Conservation (phyloP, 225 moss, liverwort and hornwort species). For the Marchantia polymorpha region DNA sequence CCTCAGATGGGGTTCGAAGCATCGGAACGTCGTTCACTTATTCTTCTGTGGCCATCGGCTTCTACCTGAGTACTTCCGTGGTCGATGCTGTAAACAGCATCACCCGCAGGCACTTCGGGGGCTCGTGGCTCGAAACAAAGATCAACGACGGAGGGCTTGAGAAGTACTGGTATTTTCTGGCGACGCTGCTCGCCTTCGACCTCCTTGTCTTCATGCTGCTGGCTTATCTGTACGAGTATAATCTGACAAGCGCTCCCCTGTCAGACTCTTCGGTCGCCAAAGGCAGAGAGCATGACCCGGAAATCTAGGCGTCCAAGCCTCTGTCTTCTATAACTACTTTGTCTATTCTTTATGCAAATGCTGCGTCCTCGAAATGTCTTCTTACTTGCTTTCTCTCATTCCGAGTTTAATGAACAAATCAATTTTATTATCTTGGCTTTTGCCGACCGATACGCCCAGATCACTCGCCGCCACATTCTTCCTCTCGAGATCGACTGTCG, state of each 20-base stretch:
- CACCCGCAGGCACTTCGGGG: not conserved
- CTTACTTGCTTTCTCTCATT: no score
- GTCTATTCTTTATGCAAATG: no score
- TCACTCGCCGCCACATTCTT: no score
- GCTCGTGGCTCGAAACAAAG: constrained; percentile 28
- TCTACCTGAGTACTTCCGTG: constrained; percentile 8
- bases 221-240: not conserved
- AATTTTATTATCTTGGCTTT: no score
- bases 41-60: constrained; percentile 31
- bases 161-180: constrained; percentile 27
- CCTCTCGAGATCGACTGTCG: no score
- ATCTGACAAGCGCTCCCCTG: not conserved
- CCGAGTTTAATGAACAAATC: no score
- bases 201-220: constrained; percentile 20
- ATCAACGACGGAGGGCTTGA: constrained; percentile 37
- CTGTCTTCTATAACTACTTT: no score
- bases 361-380: no score
- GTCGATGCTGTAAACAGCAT: constrained; percentile 9
- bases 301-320: no score
- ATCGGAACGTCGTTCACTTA: constrained; percentile 51
- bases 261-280: no score
- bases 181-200: constrained; percentile 14
- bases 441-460: no score
- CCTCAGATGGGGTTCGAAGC: constrained; percentile 56
- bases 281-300: no score